Conservation (phyloP, 2,329 filamentous ascomycete genomes). For the Colletotrichum spinosum region DNA sequence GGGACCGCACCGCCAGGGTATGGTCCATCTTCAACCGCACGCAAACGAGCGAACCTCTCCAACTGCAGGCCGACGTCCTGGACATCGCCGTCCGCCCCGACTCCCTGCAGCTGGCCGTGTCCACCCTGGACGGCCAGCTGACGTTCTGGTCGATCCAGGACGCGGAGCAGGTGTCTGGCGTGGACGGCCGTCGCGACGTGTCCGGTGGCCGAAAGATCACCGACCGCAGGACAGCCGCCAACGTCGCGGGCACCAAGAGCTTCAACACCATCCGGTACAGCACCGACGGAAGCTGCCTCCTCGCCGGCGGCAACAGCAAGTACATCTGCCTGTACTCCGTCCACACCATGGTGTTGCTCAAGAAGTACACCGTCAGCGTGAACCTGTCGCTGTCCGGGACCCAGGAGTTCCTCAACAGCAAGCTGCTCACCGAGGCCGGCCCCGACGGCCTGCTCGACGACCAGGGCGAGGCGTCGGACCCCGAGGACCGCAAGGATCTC, state of each 20-base stretch:
- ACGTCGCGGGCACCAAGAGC: conserved; percentile 88
- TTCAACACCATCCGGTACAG: conserved; percentile 92
- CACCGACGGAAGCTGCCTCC: conserved; percentile 88
- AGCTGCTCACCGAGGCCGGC: conserved; percentile 89
- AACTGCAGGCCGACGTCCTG: conserved; percentile 91
- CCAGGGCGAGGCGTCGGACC: conserved; percentile 87
- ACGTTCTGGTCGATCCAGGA: conserved; percentile 95
- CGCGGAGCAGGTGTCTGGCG: conserved; percentile 83
- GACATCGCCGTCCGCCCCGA: conserved; percentile 90
- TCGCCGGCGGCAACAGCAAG: conserved; percentile 96
- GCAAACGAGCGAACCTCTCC: conserved; percentile 93
- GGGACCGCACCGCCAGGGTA: conserved; percentile 94
- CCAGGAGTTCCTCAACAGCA: conserved; percentile 96
- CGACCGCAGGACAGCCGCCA: conserved; percentile 91
- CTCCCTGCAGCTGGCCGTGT: conserved; percentile 89
- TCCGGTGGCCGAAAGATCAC: conserved; percentile 91
- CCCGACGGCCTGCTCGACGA: conserved; percentile 87
- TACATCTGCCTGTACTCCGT: conserved; percentile 99
- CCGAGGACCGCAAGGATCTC: conserved; percentile 84
- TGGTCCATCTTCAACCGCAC: conserved; percentile 96
- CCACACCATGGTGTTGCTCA: conserved; percentile 87
- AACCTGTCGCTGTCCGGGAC: conserved; percentile 97
- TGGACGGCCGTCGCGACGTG: conserved; percentile 92
- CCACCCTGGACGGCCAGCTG: conserved; percentile 91
- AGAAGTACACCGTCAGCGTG: conserved; percentile 95